phyloP scores from a whole-genome alignment of 2,329 filamentous ascomycete genomes.

The Fusarium metavorans region DNA sequence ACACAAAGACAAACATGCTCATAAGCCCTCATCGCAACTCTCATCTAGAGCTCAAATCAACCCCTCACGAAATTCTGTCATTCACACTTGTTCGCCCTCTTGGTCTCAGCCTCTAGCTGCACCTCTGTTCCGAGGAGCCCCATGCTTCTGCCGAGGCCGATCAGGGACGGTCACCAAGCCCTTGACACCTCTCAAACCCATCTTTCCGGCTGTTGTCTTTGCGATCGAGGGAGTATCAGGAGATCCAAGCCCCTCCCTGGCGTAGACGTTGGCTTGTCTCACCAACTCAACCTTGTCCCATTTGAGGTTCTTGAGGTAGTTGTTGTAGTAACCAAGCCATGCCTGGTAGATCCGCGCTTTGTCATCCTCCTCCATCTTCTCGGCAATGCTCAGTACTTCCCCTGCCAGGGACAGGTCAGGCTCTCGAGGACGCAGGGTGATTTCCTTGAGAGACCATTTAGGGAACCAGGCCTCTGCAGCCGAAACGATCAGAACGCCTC shows the following conservation, averaged over 20 bases:
- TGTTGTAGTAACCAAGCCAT: slow-evolving; percentile 69
- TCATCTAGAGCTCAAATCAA: not conserved
- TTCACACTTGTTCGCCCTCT: not conserved
- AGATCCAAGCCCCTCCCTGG: slow-evolving; percentile 59
- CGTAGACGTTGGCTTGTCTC: slow-evolving; percentile 62
- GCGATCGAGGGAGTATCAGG: slow-evolving; percentile 60
- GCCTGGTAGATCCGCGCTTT: slow-evolving; percentile 66
- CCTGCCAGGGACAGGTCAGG: slow-evolving; percentile 58
- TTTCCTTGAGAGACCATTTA: slow-evolving; percentile 63
- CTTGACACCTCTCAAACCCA: slow-evolving; percentile 65
- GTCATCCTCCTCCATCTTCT: slow-evolving; percentile 57
- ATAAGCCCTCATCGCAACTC: not conserved
- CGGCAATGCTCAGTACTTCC: slow-evolving; percentile 55
- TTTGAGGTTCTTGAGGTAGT: slow-evolving; percentile 57
- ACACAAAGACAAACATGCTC: not conserved
- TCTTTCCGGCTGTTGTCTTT: slow-evolving; percentile 65
- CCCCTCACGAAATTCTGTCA: not conserved
- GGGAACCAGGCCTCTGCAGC: slow-evolving; percentile 64
- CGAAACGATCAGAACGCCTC: slow-evolving; percentile 70
- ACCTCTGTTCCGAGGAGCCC: slow-evolving; percentile 9
- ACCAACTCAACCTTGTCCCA: slow-evolving; percentile 62
- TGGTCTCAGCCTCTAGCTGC: not conserved
- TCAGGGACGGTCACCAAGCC: slow-evolving; percentile 62
- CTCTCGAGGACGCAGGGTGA: slow-evolving; percentile 62
- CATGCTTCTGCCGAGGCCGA: slow-evolving; percentile 49